Evolutionary conservation across 306 rosid genomes (phyloP), one percentile per base, ranked within the genome.

Genomic region (Rubus idaeus): DNA sequence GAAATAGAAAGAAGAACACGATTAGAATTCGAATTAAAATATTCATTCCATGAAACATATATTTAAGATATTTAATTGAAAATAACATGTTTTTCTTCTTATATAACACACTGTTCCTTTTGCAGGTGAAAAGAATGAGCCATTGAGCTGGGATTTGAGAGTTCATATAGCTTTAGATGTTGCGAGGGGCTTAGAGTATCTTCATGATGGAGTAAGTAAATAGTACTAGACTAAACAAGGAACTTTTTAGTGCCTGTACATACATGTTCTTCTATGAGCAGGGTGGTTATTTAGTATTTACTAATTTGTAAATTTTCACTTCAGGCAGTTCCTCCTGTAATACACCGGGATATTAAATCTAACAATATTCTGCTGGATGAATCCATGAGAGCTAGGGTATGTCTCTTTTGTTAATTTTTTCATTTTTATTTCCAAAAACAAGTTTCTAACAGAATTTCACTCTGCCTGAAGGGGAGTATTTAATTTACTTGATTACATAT

Each of bases 311-410:
- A 56, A 30, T 73, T 70, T 44, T 73, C 44, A 65, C 75, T 80
- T 76, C 93, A 96, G 99, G 99, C 99, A 14, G 90, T 89, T 86
- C 98, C 99, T 85, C 93, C 98, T 7, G 98, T 96, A 63, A 89
- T 96, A 71, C 99, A 96, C 77, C 86, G 99, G 18, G 99, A 92
- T 73, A 92, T 96, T 76, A 96, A 96, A 86, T 96, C 99, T 75
- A 71, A 89, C 71, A 96, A 96, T 63, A 96, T 92, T 83, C 85
- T 96, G 70, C 79, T 96, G 83, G 99, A 96, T 75, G 90, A 92
- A 62, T 89, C 97, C 53, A 89, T 96, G 97, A 88, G 90, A 87
- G 98, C 98, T 72, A 84, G 98, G 92, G 99, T 96, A 89, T 53
- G 88, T 64, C 56, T 75, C 51, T 56, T 75, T 70, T 40, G 17